Conservation (phyloP, 2,329 filamentous ascomycete species). For the Myriosclerotinia duriaeana region DNA sequence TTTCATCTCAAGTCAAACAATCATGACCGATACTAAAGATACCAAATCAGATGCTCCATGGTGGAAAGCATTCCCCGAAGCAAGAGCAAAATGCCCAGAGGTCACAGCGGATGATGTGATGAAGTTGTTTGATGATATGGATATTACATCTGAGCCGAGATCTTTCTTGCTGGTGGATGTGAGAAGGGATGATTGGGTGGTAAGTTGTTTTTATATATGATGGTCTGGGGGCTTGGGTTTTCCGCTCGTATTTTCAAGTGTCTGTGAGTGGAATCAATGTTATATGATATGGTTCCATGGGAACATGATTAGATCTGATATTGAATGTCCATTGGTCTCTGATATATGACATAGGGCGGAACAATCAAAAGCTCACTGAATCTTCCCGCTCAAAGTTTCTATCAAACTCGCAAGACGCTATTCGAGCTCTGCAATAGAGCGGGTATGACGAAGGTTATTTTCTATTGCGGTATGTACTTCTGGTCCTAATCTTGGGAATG, state of each 20-base stretch:
- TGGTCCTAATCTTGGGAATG: background rate
- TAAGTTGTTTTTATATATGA: conserved; percentile 30
- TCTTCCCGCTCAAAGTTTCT: conserved; percentile 55
- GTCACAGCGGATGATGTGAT: conserved; percentile 46
- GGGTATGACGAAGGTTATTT: conserved; percentile 50
- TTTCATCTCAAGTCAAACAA: conserved; percentile 5
- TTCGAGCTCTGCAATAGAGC: conserved; percentile 53
- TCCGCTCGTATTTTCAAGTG: background rate
- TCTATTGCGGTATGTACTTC: conserved; percentile 53
- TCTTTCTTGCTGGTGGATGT: conserved; percentile 54
- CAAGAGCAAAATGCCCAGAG: conserved; percentile 43
- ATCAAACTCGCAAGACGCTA: conserved; percentile 49
- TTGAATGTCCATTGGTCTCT: background rate
- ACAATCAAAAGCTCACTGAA: conserved; percentile 60
- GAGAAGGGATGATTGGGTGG: conserved; percentile 53
- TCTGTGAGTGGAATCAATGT: no score
- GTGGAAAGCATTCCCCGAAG: conserved; percentile 45
- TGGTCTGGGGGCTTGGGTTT: background rate
- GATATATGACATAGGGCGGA: conserved; percentile 48
- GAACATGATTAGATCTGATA: background rate
- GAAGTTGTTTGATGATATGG: conserved; percentile 44
- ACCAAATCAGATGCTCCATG: conserved; percentile 26
- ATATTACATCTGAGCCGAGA: conserved; percentile 37
- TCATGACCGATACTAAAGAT: conserved; percentile 22
- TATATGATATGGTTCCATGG: no score